Base-by-base conservation (phyloP, 2,329 filamentous ascomycete genomes). In the Monosporascus sp. region DNA sequence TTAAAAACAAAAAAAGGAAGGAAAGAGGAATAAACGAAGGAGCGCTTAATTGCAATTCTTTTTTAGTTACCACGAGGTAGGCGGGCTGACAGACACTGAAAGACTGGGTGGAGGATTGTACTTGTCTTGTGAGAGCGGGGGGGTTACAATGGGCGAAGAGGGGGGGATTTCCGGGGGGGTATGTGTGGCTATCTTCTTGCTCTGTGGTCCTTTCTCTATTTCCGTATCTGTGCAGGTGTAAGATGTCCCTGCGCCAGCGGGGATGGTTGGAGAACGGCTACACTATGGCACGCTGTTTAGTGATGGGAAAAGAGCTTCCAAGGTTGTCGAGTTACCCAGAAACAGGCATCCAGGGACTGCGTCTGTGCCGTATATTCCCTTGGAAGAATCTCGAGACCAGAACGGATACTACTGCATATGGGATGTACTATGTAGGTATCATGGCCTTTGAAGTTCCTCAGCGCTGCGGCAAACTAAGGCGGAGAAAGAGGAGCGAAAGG, bases 1-100 rank as follows among this genome's bases (percentile, higher is more conserved):
- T n/a, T 41, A 53, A 63, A 57, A n/a, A n/a, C n/a, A 52, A 57
- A 57, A 43, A 57, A 58, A 55, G 57, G 57, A 60, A 60, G 58
- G 57, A 60, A 51, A 54, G 39, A 51, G 52, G 57, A 52, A 53
- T 50, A 50, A 56, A 52, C 22, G 15, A 31, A 46, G 43, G 43
- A 17, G 43, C 43, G 43, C 7, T 17, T 15, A 38, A 36, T 41
- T 50, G 49, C 27, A 50, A 50, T 45, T 45, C 27, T 27, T 45
- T 44, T 44, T 35, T 44, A 35, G 49, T 45, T 50, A 50, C 49
- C 49, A 50, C 48, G 48, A 50, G 49, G 39, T 39, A 44, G 35
- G 39, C 49, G 44, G 49, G 49, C 49, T 50, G 39, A 50, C 49
- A 45, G 49, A 45, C 39, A 46, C 27, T 11, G 49, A 50, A 31